Percentiles rank a stretch among this genome's conserved stretches.
These are phyloP conservation scores for Stellera chamaejasme DNA, from an alignment of 345 rosid genomes.

Conservation along the genomic window DNA sequence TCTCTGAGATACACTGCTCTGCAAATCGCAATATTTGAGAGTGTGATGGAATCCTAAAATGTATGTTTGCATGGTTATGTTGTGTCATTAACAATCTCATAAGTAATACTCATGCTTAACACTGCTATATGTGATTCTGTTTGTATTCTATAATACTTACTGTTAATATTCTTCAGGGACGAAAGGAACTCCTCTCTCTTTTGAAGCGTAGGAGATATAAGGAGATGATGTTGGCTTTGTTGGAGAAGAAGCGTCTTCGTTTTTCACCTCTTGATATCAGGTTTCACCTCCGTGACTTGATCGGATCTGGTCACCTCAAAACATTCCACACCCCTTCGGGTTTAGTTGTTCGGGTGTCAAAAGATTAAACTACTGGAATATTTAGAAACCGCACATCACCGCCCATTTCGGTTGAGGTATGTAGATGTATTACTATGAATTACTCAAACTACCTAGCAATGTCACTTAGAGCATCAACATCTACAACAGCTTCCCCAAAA, in stretches of 20 bases:
- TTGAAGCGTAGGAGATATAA: conserved; percentile 68
- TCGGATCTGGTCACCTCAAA: conserved; percentile 85
- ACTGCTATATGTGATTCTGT: not conserved
- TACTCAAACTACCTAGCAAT: no score
- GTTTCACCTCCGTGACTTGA: conserved; percentile 89
- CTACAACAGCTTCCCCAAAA: no score
- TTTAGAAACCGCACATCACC: no score
- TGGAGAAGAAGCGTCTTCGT: conserved; percentile 84
- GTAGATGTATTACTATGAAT: no score
- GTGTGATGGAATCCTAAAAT: no score
- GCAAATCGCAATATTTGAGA: no score
- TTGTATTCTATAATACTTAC: not conserved
- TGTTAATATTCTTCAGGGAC: conserved; percentile 44
- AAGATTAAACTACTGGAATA: conserved; percentile 26
- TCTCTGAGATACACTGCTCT: no score
- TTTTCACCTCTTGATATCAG: conserved; percentile 80
- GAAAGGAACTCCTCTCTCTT: conserved; percentile 84
- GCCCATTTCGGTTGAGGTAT: no score
- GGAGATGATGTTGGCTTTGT: conserved; percentile 81
- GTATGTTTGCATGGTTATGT: no score
- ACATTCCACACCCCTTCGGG: conserved; percentile 49
- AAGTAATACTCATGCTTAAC: no score
- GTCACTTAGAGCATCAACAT: no score
- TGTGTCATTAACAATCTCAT: no score
- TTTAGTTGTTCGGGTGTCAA: conserved; percentile 52